Evolutionary conservation across 768 basidiomycete genomes (phyloP).

Genomic region (Boletus huronensis): DNA sequence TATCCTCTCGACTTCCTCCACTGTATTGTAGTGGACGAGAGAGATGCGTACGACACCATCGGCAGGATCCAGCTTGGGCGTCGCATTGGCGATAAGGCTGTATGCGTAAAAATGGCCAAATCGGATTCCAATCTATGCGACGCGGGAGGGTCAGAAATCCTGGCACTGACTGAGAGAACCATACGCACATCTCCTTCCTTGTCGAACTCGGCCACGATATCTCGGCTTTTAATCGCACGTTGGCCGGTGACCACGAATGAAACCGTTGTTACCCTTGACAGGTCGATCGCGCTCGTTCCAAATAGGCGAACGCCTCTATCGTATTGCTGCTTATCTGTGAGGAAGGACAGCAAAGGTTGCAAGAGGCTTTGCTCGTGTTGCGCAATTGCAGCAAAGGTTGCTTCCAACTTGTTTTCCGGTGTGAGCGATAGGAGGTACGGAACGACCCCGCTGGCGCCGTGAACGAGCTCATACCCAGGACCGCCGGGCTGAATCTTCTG

Average conservation of each 20-base stretch:
- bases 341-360: conserved; percentile 50
- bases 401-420: conserved; percentile 42
- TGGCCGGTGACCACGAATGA: conserved; percentile 67
- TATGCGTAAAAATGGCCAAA: conserved; percentile 80
- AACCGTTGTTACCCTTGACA: conserved; percentile 60
- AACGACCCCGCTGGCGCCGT: conserved; percentile 55
- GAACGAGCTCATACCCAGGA: conserved; percentile 69
- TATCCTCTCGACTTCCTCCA: conserved; percentile 63
- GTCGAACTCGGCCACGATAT: conserved; percentile 65
- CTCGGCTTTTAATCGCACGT: conserved; percentile 53
- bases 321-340: conserved; percentile 46
- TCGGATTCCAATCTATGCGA: conserved; percentile 64
- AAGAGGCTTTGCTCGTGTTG: conserved; percentile 59
- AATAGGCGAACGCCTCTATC: conserved; percentile 65
- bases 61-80: conserved; percentile 52
- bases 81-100: conserved; percentile 49
- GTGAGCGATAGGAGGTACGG: conserved; percentile 64
- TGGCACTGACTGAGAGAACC: not conserved
- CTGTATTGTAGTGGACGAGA: conserved; percentile 76
- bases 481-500: conserved; percentile 74
- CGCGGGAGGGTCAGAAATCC: not conserved
- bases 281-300: conserved; percentile 48
- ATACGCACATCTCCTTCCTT: conserved; percentile 56
- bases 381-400: conserved; percentile 55
- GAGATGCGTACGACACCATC: conserved; percentile 76